Evolutionary conservation across 1,284 basidiomycete genomes (phyloP).

Genomic region (Leccinum ponderosum): DNA sequence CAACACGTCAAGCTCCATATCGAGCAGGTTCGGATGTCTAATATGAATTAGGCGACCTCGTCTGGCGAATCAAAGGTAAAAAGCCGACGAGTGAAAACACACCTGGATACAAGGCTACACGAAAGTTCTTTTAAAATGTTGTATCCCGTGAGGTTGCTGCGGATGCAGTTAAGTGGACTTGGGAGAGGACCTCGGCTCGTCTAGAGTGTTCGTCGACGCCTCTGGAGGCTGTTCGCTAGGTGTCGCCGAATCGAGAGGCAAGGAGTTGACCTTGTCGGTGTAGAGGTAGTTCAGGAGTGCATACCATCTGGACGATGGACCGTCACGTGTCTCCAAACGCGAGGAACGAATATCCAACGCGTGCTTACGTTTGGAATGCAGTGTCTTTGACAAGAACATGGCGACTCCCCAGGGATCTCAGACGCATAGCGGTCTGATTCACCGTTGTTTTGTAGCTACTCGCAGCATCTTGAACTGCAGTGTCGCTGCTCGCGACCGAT

Average conservation of each 20-base stretch:
- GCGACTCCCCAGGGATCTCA: not conserved
- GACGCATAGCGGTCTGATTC: not conserved
- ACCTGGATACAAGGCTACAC: not conserved
- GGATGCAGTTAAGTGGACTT: not conserved
- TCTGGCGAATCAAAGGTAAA: not conserved
- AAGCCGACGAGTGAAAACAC: not conserved
- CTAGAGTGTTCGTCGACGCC: not conserved
- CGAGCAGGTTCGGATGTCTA: not conserved
- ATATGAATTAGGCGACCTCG: not conserved
- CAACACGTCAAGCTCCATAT: not conserved
- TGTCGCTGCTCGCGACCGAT: not conserved
- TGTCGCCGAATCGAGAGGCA: not conserved
- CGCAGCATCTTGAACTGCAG: not conserved
- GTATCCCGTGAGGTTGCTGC: not conserved
- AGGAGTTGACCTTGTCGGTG: not conserved
- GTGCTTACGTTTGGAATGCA: not conserved
- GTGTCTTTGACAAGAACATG: not conserved
- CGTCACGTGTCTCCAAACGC: not conserved
- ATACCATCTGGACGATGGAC: not conserved
- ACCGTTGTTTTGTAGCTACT: not conserved
- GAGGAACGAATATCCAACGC: not conserved
- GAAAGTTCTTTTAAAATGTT: not conserved
- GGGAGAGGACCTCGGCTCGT: not conserved
- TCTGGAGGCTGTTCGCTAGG: not conserved
- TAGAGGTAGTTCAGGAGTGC: not conserved